phyloP scores from a whole-genome alignment of 306 rosid genomes.

The Cyclanthera cordifolia region DNA sequence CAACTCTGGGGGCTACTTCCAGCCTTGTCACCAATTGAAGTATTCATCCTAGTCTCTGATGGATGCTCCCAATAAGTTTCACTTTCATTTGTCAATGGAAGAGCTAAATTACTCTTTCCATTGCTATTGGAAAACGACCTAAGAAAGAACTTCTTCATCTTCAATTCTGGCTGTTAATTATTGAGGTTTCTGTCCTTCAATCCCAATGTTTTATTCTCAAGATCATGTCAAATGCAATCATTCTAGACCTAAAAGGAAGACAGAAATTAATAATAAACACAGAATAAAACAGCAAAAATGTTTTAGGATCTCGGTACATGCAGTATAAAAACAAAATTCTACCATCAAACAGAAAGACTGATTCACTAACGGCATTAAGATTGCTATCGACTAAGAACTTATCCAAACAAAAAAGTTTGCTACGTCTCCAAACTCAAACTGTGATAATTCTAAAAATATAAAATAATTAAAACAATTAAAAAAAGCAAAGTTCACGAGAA shows the following conservation, averaged over 20 bases:
- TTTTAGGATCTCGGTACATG: background rate
- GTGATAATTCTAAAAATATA: background rate
- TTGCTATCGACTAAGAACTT: background rate
- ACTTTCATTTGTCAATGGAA: conserved; percentile 38
- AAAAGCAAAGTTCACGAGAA: background rate
- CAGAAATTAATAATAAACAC: no score
- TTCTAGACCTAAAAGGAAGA: conserved; percentile 21
- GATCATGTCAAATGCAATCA: conserved; percentile 18
- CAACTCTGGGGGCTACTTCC: conserved; percentile 37
- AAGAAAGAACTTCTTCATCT: conserved; percentile 13
- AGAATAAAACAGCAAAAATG: background rate
- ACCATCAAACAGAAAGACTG: background rate
- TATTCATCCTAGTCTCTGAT: conserved; percentile 32
- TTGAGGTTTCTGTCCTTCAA: conserved; percentile 12
- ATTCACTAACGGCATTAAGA: background rate
- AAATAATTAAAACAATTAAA: background rate
- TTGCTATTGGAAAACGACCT: conserved; percentile 12
- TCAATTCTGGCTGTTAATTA: background rate
- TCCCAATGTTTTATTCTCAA: conserved; percentile 11
- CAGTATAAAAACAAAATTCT: background rate
- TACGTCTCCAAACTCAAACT: background rate
- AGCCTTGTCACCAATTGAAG: conserved; percentile 24
- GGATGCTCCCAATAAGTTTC: conserved; percentile 39
- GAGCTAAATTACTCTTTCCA: conserved; percentile 35
- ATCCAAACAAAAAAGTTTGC: background rate